phyloP scores from a whole-genome alignment of 495 filamentous ascomycete genomes.

The Penicillium nucicola region DNA sequence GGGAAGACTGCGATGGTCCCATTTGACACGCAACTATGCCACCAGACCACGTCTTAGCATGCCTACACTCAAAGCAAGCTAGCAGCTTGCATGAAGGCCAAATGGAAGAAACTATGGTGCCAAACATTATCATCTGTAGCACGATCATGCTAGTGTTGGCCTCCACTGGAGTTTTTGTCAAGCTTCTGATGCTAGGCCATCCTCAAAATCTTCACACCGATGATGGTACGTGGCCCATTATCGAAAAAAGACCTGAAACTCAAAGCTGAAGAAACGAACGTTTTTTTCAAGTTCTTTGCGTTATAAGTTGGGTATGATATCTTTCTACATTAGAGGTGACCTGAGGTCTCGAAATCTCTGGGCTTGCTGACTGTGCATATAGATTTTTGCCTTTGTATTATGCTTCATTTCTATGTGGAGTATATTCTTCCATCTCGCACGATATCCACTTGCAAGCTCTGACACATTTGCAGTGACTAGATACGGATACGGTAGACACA shows the following conservation, averaged over 20 bases:
- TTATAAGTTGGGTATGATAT: conserved; percentile 8
- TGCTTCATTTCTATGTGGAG: conserved; percentile 1
- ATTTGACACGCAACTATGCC: too few species aligned
- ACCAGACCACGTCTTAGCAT: too few species aligned
- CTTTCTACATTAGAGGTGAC: not conserved
- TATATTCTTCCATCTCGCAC: not conserved
- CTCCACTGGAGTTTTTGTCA: conserved; percentile 1
- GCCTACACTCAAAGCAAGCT: too few species aligned
- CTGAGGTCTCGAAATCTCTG: too few species aligned
- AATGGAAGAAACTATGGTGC: conserved; percentile 2
- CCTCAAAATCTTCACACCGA: too few species aligned
- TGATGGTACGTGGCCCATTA: too few species aligned
- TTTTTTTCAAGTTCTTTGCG: conserved; percentile 7
- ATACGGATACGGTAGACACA: conserved; percentile 9
- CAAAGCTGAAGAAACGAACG: too few species aligned
- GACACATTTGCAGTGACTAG: conserved; percentile 2
- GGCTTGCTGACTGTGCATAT: not conserved
- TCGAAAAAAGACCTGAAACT: too few species aligned
- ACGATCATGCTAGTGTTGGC: conserved; percentile 2
- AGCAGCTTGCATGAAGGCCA: too few species aligned
- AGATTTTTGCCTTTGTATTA: not conserved
- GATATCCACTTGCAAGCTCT: not conserved
- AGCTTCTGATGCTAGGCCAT: not conserved
- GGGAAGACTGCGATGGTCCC: too few species aligned
- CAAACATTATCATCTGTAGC: conserved; percentile 8